Evolutionary conservation across 2,329 filamentous ascomycete genomes (phyloP).

Genomic region (Neonectria sp.): DNA sequence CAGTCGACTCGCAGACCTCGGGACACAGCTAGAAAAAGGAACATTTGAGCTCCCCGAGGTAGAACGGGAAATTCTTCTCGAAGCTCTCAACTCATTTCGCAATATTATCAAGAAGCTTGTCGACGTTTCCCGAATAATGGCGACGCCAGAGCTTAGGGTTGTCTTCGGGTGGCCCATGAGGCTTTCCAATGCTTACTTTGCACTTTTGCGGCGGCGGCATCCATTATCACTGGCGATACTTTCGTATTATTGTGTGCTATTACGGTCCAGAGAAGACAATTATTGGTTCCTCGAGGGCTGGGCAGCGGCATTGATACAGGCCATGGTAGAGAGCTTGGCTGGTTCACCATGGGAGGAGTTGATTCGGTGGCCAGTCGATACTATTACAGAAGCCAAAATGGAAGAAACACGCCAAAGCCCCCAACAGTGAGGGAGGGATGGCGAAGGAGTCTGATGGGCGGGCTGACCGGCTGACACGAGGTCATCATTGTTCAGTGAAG

Average conservation of each 20-base stretch:
- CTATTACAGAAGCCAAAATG: background rate
- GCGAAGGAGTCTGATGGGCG: too few relatives aligned
- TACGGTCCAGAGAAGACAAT: conserved; percentile 8
- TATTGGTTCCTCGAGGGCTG: conserved; percentile 28
- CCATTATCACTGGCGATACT: conserved; percentile 17
- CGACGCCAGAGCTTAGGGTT: conserved; percentile 20
- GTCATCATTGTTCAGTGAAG: too few relatives aligned
- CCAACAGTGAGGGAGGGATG: too few relatives aligned
- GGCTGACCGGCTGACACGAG: too few relatives aligned
- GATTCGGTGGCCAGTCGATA: conserved; percentile 23
- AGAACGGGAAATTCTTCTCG: background rate
- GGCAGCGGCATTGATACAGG: conserved; percentile 9
- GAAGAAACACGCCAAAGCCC: too few relatives aligned
- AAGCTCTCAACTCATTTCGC: background rate
- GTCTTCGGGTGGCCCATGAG: conserved; percentile 26
- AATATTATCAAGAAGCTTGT: background rate
- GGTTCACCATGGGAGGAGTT: conserved; percentile 13
- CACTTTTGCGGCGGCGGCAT: conserved; percentile 7
- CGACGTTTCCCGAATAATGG: background rate
- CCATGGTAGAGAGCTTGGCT: background rate
- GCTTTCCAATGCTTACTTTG: conserved; percentile 6
- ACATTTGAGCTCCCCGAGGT: background rate
- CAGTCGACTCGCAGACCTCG: background rate
- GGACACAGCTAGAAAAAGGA: background rate
- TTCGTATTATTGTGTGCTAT: conserved; percentile 22